Evolutionary conservation across 352 stramenopile genomes (phyloP).

Genomic region (Globisporangium iwayamae): DNA sequence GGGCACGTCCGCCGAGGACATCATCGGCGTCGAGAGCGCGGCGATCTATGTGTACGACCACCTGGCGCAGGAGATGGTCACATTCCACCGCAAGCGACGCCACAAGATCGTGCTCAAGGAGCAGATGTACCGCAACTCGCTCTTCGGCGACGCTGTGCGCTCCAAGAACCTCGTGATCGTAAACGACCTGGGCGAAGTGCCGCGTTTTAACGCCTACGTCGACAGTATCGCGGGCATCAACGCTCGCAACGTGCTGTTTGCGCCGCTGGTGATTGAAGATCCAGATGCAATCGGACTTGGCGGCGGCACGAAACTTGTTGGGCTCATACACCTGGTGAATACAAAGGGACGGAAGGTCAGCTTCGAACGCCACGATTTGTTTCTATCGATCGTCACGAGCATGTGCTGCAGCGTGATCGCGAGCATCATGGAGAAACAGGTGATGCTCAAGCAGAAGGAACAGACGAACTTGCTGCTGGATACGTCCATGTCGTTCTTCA

Average conservation of each 20-base stretch:
- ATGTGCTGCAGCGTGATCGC: constrained; percentile 63
- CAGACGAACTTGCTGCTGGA: constrained; percentile 61
- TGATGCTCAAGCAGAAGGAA: constrained; percentile 58
- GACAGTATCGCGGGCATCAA: constrained; percentile 56
- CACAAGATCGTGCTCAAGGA: constrained; percentile 53
- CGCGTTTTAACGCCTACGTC: constrained; percentile 59
- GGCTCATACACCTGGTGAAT: constrained; percentile 68
- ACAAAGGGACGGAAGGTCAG: constrained; percentile 52
- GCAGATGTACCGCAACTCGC: constrained; percentile 43
- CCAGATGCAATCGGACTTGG: constrained; percentile 19
- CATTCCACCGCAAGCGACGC: constrained; percentile 66
- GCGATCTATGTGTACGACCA: constrained; percentile 60
- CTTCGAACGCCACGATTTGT: constrained; percentile 70
- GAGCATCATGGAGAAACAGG: constrained; percentile 69
- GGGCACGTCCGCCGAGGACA: constrained; percentile 50
- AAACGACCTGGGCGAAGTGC: constrained; percentile 42
- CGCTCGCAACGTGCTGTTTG: constrained; percentile 58
- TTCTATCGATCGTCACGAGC: constrained; percentile 72
- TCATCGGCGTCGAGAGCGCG: constrained; percentile 68
- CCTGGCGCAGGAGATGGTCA: constrained; percentile 46
- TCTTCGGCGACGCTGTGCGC: constrained; percentile 47
- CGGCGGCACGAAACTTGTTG: constrained; percentile 44
- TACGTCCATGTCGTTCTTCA: constrained; percentile 76
- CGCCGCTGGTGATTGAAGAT: constrained; percentile 57
- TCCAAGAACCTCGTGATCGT: constrained; percentile 53